Percentiles rank a stretch among this genome's conserved stretches.
Conservation (phyloP, 139 green algal species). For the Closterium sp. region DNA sequence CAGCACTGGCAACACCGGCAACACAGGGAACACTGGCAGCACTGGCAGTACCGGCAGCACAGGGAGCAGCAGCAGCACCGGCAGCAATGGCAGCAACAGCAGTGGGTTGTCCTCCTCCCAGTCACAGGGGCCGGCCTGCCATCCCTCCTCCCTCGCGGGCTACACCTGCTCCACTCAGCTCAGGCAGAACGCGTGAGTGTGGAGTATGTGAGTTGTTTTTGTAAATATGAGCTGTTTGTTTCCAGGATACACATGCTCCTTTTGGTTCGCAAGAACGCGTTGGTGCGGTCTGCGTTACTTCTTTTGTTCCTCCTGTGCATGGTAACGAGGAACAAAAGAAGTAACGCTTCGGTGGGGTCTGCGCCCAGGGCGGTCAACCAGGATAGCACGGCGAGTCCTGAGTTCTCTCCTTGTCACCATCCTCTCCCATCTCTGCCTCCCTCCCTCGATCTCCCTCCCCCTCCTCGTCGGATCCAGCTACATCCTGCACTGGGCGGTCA, state of each 20-base stretch:
- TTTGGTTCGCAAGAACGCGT: no score
- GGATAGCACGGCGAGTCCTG: no score
- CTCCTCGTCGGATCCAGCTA: neutral
- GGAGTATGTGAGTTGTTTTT: no score
- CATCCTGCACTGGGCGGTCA: neutral
- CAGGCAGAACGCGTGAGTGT: neutral
- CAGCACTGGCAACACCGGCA: no score
- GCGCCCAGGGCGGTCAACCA: no score
- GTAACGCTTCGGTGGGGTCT: no score
- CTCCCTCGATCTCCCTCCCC: neutral
- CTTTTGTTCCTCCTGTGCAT: no score
- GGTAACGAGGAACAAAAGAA: no score
- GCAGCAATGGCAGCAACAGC: neutral
- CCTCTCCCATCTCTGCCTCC: neutral
- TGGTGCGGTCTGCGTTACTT: no score
- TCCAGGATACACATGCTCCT: no score
- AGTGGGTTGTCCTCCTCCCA: neutral
- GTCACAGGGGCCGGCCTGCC: neutral
- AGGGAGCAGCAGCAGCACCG: neutral
- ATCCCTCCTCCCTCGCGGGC: neutral
- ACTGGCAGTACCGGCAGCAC: neutral
- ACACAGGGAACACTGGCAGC: no score
- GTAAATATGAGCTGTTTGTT: no score
- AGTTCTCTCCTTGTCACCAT: neutral
- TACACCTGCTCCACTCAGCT: neutral